A percentile compares a stretch with the other conserved stretches of the same genome.
phyloP scores from a whole-genome alignment of 2,329 filamentous ascomycete species.

The Apiospora hydei region DNA sequence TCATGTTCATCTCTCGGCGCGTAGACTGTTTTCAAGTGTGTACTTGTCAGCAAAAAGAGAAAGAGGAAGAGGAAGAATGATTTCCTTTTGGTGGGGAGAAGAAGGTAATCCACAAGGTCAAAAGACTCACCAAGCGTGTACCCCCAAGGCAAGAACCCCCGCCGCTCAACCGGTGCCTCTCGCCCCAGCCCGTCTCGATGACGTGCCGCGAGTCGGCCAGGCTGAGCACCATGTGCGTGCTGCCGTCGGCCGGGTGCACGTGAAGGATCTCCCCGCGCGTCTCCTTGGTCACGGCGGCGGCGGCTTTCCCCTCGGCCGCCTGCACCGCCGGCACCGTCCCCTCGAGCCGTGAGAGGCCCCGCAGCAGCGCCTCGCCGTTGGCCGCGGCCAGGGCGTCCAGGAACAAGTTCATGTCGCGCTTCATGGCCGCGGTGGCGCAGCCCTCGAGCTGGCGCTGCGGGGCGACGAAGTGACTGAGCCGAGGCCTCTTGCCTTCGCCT shows the following conservation, averaged over 20 bases:
- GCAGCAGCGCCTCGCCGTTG: constrained; percentile 28
- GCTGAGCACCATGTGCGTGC: constrained; percentile 28
- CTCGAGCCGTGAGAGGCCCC: constrained; percentile 30
- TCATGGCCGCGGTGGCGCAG: constrained; percentile 26
- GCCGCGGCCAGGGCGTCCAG: constrained; percentile 26
- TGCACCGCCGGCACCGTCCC: constrained; percentile 32
- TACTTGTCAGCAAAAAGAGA: background rate
- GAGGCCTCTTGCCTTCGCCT: constrained; percentile 28
- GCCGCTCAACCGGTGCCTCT: constrained; percentile 26
- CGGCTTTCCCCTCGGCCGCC: constrained; percentile 15
- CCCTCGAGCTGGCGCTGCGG: constrained; percentile 33
- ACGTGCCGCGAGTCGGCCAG: constrained; percentile 25
- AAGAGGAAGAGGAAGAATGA: background rate
- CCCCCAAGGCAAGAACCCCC: constrained; percentile 30
- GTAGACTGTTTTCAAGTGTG: constrained; percentile 21
- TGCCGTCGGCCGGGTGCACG: constrained; percentile 27
- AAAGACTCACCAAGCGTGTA: constrained; percentile 29
- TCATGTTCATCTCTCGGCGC: constrained; percentile 31
- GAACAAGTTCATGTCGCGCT: constrained; percentile 29
- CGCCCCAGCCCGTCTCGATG: constrained; percentile 27
- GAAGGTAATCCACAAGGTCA: background rate
- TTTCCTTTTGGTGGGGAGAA: no score
- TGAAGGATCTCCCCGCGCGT: constrained; percentile 28
- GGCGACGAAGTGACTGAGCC: constrained; percentile 29
- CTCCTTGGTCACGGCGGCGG: constrained; percentile 22